Evolutionary conservation across 2,329 filamentous ascomycete genomes (phyloP), one percentile per base, ranked within the genome.

Genomic region (Didymella arachidicola): DNA sequence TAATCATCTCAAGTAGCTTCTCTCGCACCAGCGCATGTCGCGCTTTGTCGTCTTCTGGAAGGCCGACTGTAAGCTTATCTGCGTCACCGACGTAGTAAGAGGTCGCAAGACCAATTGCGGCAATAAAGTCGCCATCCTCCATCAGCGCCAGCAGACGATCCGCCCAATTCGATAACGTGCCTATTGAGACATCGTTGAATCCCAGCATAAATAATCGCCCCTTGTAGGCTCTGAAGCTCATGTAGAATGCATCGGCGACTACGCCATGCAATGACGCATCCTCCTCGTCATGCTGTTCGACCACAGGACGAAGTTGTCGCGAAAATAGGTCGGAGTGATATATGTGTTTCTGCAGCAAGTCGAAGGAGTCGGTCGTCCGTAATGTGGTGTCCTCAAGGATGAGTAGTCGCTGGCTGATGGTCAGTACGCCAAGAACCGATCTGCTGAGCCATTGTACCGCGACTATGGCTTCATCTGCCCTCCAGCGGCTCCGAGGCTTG

Each of bases 161-260:
- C 2, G 95, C 94, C 95, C 95, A 99, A 67, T 99, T 99, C 0
- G 95, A 98, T 32, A 99, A 79, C 4, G 90, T 91, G 2, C 95
- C 95, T 46, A 98, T 91, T 0, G 92, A 92, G 39, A 97, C 82
- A 72, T 98, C 94, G 71, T 94, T 95, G 79, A 94, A 93, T n/a
- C 95, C 93, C 8, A 99, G 83, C 4, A 98, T 80, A 72, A 99
- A 99, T 34, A 97, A 82, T 29, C 94, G 87, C 5, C 95, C 93
- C 77, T 98, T 99, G 79, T 98, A 99, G 3, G 92, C 86, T 71
- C 91, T 92, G 78, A 98, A 94, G 77, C 94, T 97, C 92, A 98
- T 98, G 73, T 94, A 94, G 69, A 97, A 99, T 0, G 93, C 95
- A 81, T 99, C 95, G 7, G 94, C 94, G 46, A 98, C 92, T 8